Evolutionary conservation across 768 basidiomycete genomes (phyloP), one percentile per base, ranked within the genome.

Genomic region (Suillus fuscotomentosus): DNA sequence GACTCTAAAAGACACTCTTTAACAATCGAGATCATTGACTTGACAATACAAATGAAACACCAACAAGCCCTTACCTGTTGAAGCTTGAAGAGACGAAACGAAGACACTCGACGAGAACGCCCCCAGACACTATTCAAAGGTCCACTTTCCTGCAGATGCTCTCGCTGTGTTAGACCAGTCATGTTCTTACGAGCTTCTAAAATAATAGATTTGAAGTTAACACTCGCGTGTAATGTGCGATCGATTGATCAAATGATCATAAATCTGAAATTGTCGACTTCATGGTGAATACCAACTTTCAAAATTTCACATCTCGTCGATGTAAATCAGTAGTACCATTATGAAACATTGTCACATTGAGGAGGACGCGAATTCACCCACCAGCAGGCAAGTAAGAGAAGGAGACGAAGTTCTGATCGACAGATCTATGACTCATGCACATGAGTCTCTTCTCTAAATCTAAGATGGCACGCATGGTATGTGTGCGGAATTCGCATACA

Each of bases 1-100:
- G 56, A 84, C 85, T 20, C 82, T 91, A 61, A 69, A 72, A 31
- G 73, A 76, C 24, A 79, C 73, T 39, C 69, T 81, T 38, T 74
- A 54, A 70, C 14, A 6, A 17, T 42, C 61, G 60, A 61, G n/a
- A n/a, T n/a, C n/a, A n/a, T 57, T 5, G 6, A 57, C 24, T 54
- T 20, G 10, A 22, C 14, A 6, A 41, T 41, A 57, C 39, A 5
- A 57, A 57, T 14, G 22, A 6, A 24, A 59, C 24, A 10, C 27
- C 3, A 27, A 15, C 39, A 24, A 17, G 14, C 14, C 56, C 39
- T 39, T 57, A 17, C 15, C 39, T 41, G 39, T 22, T 6, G 22
- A 10, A 54, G 34, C 53, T n/a, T 5, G 53, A 54, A 54, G 53
- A 54, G 31, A 34, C 31, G 5, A 34, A 20, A 10, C 31, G 17